These are phyloP conservation scores for Gnetum montanum DNA, from an alignment of 75 land plant genomes.

Conservation along the genomic window DNA sequence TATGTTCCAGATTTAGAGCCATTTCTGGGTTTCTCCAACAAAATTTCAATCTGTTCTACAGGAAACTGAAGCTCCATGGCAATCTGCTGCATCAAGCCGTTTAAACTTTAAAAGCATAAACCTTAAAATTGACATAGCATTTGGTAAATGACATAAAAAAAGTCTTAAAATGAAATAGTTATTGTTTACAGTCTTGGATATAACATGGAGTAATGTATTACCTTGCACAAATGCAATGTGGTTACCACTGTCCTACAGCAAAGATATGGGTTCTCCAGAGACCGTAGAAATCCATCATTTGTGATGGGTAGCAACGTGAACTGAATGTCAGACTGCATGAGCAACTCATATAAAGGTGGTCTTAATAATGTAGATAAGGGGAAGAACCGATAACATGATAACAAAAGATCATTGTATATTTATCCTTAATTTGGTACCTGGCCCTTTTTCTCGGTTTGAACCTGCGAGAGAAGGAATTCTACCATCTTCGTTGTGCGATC, in stretches of 20 bases:
- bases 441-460: not conserved
- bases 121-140: not conserved
- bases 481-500: no score
- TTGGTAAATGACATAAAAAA: not conserved
- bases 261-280: conserved; percentile 50
- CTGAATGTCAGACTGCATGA: conserved; percentile 61
- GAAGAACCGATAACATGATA: not conserved
- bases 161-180: not conserved
- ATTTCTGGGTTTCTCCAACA: conserved; percentile 7
- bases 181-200: not conserved
- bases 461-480: no score
- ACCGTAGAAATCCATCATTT: conserved; percentile 31
- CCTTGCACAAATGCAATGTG: conserved; percentile 27
- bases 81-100: conserved; percentile 19
- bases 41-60: conserved; percentile 32
- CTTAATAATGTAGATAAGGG: conserved; percentile 1
- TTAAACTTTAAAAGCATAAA: not conserved
- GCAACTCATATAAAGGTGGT: conserved; percentile 4
- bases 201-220: conserved; percentile 3
- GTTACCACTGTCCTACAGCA: conserved; percentile 45
- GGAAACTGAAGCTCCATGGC: conserved; percentile 22
- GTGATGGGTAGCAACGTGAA: conserved; percentile 45
- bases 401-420: not conserved
- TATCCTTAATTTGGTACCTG: not conserved
- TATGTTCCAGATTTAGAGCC: not conserved